Evolutionary conservation across 176 grass and related monocot species (phyloP).

Genomic region (Oryza brachyantha): DNA sequence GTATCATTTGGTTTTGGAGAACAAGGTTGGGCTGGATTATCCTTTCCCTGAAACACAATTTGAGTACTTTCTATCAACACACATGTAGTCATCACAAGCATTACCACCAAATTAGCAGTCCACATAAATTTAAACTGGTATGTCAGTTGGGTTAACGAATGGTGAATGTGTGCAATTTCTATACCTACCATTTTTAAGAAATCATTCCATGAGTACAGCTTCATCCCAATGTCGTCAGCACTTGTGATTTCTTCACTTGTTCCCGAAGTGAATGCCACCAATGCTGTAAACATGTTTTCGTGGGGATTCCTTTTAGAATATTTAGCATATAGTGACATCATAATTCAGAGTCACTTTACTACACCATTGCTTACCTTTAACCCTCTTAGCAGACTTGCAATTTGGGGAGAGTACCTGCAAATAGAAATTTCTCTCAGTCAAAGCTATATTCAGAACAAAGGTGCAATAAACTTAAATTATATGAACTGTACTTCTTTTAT

Average conservation of each 20-base stretch:
- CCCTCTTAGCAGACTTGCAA: constrained; percentile 43
- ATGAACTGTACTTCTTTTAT: constrained; percentile 64
- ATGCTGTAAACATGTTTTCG: constrained; percentile 47
- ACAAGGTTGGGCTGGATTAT: constrained; percentile 52
- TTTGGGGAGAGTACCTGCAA: constrained; percentile 57
- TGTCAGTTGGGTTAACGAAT: constrained; percentile 19
- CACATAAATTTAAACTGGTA: constrained; percentile 17
- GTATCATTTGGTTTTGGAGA: constrained; percentile 62
- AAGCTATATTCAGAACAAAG: not conserved
- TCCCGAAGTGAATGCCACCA: constrained; percentile 68
- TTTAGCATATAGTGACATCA: not conserved
- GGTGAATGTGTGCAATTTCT: constrained; percentile 8
- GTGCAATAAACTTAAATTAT: not conserved
- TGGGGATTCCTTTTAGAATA: not conserved
- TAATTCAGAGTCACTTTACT: not conserved
- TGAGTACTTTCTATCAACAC: constrained; percentile 19
- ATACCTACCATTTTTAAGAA: constrained; percentile 68
- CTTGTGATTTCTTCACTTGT: constrained; percentile 56
- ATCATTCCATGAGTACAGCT: constrained; percentile 78
- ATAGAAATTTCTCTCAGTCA: not conserved
- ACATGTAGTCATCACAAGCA: constrained; percentile 22
- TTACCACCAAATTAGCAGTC: constrained; percentile 12
- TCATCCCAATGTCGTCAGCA: constrained; percentile 42
- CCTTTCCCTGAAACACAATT: constrained; percentile 66
- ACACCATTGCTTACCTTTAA: constrained; percentile 60